Evolutionary conservation across 1,284 basidiomycete species (phyloP), one percentile per base, ranked within the genome.

Genomic region (Gymnopus androsaceus): DNA sequence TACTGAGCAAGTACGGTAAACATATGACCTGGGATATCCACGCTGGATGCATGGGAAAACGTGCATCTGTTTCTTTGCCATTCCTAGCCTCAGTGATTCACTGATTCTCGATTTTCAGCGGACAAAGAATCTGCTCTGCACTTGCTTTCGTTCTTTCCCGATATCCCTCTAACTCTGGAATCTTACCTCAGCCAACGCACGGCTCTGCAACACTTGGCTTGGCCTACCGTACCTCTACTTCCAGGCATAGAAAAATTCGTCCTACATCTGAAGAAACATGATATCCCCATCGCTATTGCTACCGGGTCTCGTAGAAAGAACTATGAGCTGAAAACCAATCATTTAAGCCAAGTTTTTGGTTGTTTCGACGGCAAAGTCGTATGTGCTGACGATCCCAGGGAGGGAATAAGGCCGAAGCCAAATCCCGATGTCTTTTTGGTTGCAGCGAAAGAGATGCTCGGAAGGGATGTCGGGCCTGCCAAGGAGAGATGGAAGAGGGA

Each of bases 11-110:
- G n/a, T 83, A 87, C 64, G 89, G 87, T 33, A 84, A 83, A 58
- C 72, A 81, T 61, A 89, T 92, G 88, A 88, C 87, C 6, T 91
- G 89, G 88, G 85, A 89, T 54, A 90, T 92, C 58, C 92, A 92
- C 66, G 85, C 88, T 19, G 86, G 86, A 0, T 81, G 87, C 52
- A 92, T 92, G 90, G 90, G 90, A 50, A 90, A 88, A 77, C 82
- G 89, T 90, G 61, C 60, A 84, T 73, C 36, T 44, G 37, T 41
- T 38, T 11, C 21, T 33, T 30, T 31, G 27, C 14, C 21, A 40
- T 25, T 38, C 36, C 49, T 36, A 28, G 25, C 15, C 31, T 41
- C 52, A 57, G 8, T 37, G 54, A 25, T 33, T 52, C 36, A 44
- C 48, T 45, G 31, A 51, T 27, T 28, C 28, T 27, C 23, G 23